Percentiles rank a stretch among this genome's conserved stretches.
These are phyloP conservation scores for Kwoniella shivajii DNA, from an alignment of 1,284 basidiomycete species.

Conservation along the genomic window DNA sequence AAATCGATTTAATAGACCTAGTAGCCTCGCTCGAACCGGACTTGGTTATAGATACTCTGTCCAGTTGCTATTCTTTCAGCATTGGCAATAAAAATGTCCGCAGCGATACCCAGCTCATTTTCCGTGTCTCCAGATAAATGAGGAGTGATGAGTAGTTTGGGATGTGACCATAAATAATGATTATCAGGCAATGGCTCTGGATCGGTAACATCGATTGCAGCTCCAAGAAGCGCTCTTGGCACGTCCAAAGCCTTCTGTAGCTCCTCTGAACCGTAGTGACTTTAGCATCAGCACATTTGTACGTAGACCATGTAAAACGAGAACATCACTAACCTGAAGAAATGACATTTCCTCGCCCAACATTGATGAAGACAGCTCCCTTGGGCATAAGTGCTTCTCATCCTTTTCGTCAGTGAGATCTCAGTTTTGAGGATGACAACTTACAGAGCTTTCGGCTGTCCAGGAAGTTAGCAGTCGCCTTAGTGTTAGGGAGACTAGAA, in stretches of 20 bases:
- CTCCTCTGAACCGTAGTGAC: too few relatives aligned
- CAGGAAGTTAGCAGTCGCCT: conserved; percentile 32
- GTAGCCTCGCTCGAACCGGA: conserved; percentile 42
- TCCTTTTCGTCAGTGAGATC: too few relatives aligned
- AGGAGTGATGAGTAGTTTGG: conserved; percentile 40
- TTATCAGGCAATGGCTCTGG: conserved; percentile 43
- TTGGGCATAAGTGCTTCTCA: conserved; percentile 24
- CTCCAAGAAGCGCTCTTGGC: conserved; percentile 34
- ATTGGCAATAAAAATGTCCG: conserved; percentile 47
- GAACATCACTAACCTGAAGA: conserved; percentile 24
- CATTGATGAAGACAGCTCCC: conserved; percentile 43
- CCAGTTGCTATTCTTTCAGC: conserved; percentile 35
- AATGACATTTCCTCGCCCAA: conserved; percentile 43
- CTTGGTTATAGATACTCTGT: conserved; percentile 31
- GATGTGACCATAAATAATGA: conserved; percentile 42
- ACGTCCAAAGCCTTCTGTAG: conserved; percentile 34
- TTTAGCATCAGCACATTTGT: too few relatives aligned
- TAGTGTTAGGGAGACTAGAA: conserved; percentile 47
- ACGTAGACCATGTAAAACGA: too few relatives aligned
- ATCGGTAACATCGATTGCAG: conserved; percentile 48
- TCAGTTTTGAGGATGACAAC: too few relatives aligned
- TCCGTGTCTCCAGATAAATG: conserved; percentile 42
- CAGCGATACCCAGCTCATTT: conserved; percentile 37
- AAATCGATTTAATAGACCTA: too few relatives aligned
- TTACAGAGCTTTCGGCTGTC: too few relatives aligned